Evolutionary conservation across 176 grass and related monocot species (phyloP).

Genomic region (Poa annua): DNA sequence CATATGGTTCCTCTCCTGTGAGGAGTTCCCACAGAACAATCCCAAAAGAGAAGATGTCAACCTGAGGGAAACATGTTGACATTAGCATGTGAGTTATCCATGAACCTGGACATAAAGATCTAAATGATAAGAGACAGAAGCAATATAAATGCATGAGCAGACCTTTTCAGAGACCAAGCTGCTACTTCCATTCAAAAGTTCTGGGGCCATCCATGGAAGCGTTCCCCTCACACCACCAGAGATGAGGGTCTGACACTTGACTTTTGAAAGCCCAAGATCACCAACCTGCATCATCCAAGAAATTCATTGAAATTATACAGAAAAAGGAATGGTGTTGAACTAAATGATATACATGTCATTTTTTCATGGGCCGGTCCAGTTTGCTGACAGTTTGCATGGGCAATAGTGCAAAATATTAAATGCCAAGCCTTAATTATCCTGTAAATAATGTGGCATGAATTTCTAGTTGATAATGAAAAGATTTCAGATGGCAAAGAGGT

Average conservation of each 20-base stretch:
- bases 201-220: conserved; percentile 96
- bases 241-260: conserved; percentile 91
- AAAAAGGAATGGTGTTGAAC: neutral
- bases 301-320: conserved; percentile 5
- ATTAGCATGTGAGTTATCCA: conserved; percentile 27
- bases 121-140: neutral
- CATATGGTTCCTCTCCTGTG: conserved; percentile 94
- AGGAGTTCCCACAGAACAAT: conserved; percentile 98
- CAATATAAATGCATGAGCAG: conserved; percentile 19
- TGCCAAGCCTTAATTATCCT: neutral
- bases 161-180: conserved; percentile 97
- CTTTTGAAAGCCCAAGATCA: conserved; percentile 97
- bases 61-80: conserved; percentile 49
- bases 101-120: conserved; percentile 4
- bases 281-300: conserved; percentile 65
- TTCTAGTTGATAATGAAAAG: neutral
- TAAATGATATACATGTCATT: conserved; percentile 6
- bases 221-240: conserved; percentile 96
- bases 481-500: conserved; percentile 13
- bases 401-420: neutral
- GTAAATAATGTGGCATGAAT: neutral
- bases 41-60: conserved; percentile 98
- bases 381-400: conserved; percentile 3
- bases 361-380: neutral
- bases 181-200: conserved; percentile 89